Evolutionary conservation across 2,329 filamentous ascomycete genomes (phyloP).

Genomic region (Elsinoe arachidis): DNA sequence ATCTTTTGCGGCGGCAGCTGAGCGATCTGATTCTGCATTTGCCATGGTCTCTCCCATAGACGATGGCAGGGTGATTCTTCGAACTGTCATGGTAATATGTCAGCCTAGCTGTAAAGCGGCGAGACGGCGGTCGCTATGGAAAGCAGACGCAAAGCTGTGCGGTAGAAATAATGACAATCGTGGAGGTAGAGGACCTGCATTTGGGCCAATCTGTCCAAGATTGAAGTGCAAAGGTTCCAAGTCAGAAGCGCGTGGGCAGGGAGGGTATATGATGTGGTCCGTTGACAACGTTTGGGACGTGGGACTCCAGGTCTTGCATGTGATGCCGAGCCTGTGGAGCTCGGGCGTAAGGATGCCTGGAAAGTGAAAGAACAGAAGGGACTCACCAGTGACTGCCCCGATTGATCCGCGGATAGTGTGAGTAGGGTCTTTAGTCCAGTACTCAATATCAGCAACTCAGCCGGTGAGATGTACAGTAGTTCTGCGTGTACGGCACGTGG

Average conservation of each 20-base stretch:
- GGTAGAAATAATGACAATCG: conserved; percentile 90
- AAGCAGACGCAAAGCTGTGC: conserved; percentile 76
- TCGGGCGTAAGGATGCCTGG: too few species aligned
- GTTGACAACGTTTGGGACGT: conserved; percentile 13
- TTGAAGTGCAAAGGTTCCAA: background rate
- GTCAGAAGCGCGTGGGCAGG: background rate
- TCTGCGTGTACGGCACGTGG: too few species aligned
- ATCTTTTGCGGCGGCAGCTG: conserved; percentile 46
- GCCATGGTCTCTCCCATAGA: conserved; percentile 64
- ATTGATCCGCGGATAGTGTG: too few species aligned
- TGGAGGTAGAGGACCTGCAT: conserved; percentile 70
- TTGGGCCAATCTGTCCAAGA: background rate
- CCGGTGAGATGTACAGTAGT: too few species aligned
- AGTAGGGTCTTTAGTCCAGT: too few species aligned
- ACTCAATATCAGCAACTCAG: too few species aligned
- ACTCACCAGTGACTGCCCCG: too few species aligned
- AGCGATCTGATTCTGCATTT: conserved; percentile 28
- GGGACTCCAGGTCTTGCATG: background rate
- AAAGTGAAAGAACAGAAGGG: too few species aligned
- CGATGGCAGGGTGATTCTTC: conserved; percentile 62
- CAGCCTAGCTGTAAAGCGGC: conserved; percentile 59
- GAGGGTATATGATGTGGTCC: conserved; percentile 3
- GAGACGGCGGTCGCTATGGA: conserved; percentile 73
- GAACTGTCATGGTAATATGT: conserved; percentile 52
- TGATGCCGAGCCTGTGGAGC: too few species aligned